Evolutionary conservation across 441 rosid species (phyloP).

Genomic region (Geranium incanum): DNA sequence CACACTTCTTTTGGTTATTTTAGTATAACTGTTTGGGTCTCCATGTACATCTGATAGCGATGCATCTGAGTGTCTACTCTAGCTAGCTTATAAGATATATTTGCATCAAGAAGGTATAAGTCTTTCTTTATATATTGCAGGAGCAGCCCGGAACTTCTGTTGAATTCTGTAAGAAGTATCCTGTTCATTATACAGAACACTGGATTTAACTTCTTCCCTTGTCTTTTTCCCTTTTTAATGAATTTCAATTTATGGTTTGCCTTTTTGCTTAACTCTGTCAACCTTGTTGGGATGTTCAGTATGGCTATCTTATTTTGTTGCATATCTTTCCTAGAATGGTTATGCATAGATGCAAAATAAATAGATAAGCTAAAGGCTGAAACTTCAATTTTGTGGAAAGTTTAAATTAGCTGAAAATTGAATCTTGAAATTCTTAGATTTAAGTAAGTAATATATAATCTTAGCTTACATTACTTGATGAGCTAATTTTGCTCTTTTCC

Average conservation of each 20-base stretch:
- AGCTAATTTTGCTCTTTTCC: not conserved
- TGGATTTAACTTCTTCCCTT: not conserved
- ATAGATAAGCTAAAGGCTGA: not conserved
- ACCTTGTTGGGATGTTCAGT: not conserved
- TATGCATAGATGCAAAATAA: not conserved
- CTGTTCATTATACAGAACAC: constrained; percentile 8
- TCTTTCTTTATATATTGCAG: constrained; percentile 39
- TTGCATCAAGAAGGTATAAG: constrained; percentile 2
- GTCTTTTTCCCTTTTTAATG: not conserved
- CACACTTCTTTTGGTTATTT: not conserved
- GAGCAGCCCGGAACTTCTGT: constrained; percentile 85
- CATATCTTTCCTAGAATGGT: not conserved
- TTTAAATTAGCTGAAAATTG: not conserved
- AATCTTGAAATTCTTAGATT: not conserved
- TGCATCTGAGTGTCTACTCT: not conserved
- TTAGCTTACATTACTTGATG: not conserved
- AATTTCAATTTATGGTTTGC: not conserved
- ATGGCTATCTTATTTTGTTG: not conserved
- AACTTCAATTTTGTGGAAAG: not conserved
- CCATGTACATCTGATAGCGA: not conserved
- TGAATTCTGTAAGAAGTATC: constrained; percentile 70
- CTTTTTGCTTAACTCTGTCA: not conserved
- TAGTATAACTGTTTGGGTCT: constrained; percentile 1
- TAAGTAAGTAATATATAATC: not conserved
- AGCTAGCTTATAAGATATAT: not conserved